These are phyloP conservation scores for Sedum album DNA, from an alignment of 164 flowering plant species.

Conservation along the genomic window DNA sequence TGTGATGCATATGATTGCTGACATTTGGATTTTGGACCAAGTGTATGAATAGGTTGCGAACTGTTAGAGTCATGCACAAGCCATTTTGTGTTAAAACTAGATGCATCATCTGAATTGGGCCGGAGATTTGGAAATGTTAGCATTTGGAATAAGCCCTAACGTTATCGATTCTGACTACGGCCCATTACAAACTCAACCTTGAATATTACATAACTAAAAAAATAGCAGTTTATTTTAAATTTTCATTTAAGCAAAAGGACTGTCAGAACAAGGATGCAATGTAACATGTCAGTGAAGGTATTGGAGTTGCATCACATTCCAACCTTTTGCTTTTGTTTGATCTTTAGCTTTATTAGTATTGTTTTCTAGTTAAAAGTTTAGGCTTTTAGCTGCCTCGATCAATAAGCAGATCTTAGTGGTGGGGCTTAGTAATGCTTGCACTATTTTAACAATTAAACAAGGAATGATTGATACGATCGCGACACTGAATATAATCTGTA, in stretches of 20 bases:
- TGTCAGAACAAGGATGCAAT: not conserved
- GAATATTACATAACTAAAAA: no score
- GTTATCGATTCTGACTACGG: no score
- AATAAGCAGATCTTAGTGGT: not conserved
- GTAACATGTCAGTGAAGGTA: not conserved
- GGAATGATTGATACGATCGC: not conserved
- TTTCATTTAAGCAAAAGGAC: not conserved
- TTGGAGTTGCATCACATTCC: not conserved
- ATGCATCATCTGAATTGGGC: no score
- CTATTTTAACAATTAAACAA: not conserved
- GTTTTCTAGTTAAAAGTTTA: not conserved
- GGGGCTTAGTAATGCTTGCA: not conserved
- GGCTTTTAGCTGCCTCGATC: not conserved
- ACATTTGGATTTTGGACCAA: no score
- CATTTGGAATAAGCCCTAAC: no score
- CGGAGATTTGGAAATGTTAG: no score
- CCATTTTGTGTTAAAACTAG: no score
- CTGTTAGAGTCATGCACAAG: no score
- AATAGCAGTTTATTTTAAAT: no score
- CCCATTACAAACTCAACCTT: no score
- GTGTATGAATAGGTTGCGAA: no score
- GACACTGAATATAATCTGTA: not conserved
- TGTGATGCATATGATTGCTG: no score
- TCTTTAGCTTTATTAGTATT: not conserved
- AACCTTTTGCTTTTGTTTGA: not conserved